phyloP scores from a whole-genome alignment of 2,329 filamentous ascomycete genomes.

The Xylaria sp. region DNA sequence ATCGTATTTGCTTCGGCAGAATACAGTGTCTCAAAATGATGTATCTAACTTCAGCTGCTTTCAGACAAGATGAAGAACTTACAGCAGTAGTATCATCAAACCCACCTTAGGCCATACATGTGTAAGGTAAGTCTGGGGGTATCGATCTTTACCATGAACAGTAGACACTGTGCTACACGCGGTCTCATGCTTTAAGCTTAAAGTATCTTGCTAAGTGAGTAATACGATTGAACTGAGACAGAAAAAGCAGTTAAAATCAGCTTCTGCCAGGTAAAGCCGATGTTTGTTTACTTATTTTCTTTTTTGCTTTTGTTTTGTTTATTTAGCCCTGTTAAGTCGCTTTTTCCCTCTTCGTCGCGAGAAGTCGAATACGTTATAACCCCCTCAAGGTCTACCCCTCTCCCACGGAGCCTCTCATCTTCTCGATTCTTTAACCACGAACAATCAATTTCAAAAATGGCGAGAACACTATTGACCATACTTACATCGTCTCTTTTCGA shows the following conservation, averaged over 20 bases:
- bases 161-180: too few relatives aligned
- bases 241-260: neutral
- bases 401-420: neutral
- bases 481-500: slow-evolving; percentile 47
- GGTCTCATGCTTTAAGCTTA: neutral
- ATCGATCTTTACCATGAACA: too few relatives aligned
- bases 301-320: neutral
- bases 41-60: too few relatives aligned
- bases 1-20: too few relatives aligned
- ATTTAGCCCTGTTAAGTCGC: neutral
- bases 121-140: too few relatives aligned
- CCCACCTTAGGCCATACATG: too few relatives aligned
- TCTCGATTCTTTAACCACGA: neutral
- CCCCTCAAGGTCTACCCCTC: neutral
- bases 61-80: too few relatives aligned
- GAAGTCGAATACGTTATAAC: too few relatives aligned
- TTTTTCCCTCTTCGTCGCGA: neutral
- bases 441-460: slow-evolving; percentile 4
- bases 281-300: neutral
- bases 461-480: slow-evolving; percentile 35
- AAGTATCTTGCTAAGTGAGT: neutral
- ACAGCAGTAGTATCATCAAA: too few relatives aligned
- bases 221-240: neutral
- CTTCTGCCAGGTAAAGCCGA: neutral
- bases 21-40: neutral